Conservation (phyloP, 352 stramenopile genomes). For the Phytopythium oedochilum region DNA sequence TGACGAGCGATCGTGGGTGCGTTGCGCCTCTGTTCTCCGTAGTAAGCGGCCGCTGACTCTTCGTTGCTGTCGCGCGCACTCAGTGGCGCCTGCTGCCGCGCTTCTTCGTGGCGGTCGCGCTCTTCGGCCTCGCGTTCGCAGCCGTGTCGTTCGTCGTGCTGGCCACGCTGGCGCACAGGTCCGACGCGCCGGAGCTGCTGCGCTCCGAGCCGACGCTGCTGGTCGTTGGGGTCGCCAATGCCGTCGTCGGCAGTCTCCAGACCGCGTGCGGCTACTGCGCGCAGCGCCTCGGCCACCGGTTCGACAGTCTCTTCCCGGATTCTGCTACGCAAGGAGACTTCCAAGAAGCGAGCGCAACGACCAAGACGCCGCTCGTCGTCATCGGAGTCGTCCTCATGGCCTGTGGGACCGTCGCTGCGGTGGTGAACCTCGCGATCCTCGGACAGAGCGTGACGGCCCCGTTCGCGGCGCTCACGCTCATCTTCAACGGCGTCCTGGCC, state of each 20-base stretch:
- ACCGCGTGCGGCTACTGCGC: conserved; percentile 32
- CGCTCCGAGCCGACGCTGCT: conserved; percentile 9
- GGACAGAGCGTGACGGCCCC: conserved; percentile 27
- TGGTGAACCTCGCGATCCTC: conserved; percentile 35
- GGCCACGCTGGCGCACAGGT: conserved; percentile 8
- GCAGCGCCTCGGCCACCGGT: conserved; percentile 25
- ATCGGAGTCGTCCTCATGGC: conserved; percentile 28
- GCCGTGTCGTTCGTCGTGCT: conserved; percentile 19
- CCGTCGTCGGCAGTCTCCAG: conserved; percentile 29
- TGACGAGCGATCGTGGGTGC: background rate
- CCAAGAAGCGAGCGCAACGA: background rate
- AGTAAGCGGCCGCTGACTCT: background rate
- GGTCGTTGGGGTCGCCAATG: conserved; percentile 23
- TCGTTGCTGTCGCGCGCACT: background rate
- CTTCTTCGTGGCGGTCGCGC: conserved; percentile 17
- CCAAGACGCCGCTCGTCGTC: conserved; percentile 16
- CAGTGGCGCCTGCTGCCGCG: conserved; percentile 23
- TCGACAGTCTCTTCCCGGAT: conserved; percentile 7
- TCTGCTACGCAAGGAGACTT: background rate
- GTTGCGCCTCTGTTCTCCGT: background rate
- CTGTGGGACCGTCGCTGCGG: conserved; percentile 24
- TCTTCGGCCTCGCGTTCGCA: conserved; percentile 23
- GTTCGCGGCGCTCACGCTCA: conserved; percentile 34
- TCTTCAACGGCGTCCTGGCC: conserved; percentile 28
- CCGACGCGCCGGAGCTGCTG: background rate